A percentile compares a stretch with the other conserved stretches of the same genome.
Evolutionary conservation across 1,284 basidiomycete species (phyloP).

Genomic region (Puccinia polysora): DNA sequence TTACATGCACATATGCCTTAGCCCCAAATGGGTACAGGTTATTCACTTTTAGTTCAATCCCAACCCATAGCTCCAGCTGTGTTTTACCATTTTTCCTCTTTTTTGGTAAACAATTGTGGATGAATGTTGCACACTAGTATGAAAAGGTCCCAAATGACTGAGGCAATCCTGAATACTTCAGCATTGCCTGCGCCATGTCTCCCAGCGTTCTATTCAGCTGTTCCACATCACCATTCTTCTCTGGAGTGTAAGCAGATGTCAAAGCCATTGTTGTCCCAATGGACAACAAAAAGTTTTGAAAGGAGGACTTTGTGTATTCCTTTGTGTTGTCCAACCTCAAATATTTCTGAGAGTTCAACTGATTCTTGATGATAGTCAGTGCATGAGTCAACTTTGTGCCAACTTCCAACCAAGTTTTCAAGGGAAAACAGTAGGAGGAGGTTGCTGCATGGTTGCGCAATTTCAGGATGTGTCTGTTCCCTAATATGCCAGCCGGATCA

Average conservation of each 20-base stretch:
- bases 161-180: background rate
- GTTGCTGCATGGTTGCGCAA: too few relatives aligned
- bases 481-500: too few relatives aligned
- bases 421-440: too few relatives aligned
- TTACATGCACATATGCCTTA: background rate
- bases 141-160: background rate
- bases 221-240: slow-evolving; percentile 5
- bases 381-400: too few relatives aligned
- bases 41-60: background rate
- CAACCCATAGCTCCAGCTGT: background rate
- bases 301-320: background rate
- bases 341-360: too few relatives aligned
- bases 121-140: background rate
- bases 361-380: too few relatives aligned
- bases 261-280: background rate
- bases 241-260: background rate
- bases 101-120: background rate
- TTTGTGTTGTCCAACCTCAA: background rate
- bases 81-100: background rate
- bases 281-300: background rate
- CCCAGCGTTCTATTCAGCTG: background rate
- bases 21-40: background rate
- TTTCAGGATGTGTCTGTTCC: too few relatives aligned
- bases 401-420: too few relatives aligned
- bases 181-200: background rate